phyloP scores from a whole-genome alignment of 345 rosid species.

The Populus tremula region DNA sequence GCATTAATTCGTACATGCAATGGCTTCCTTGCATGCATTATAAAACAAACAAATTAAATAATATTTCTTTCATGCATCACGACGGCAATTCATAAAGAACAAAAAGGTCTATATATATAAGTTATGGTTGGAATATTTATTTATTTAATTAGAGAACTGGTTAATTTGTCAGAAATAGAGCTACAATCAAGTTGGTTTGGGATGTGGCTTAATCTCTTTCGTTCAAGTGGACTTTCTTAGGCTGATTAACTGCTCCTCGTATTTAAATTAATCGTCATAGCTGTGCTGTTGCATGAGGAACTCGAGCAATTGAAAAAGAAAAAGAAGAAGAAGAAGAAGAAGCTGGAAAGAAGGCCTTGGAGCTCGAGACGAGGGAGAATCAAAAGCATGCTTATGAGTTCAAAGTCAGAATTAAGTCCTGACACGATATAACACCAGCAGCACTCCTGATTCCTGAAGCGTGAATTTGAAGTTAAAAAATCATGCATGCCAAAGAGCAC shows the following conservation, averaged over 20 bases:
- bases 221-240: slow-evolving; percentile 16
- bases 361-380: not conserved
- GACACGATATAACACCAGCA: not conserved
- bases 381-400: too few relatives aligned
- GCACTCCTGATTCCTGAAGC: slow-evolving; percentile 3
- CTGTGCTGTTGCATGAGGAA: too few relatives aligned
- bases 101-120: not conserved
- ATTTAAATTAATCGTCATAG: not conserved
- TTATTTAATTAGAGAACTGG: not conserved
- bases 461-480: slow-evolving; percentile 24
- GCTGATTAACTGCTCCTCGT: slow-evolving; percentile 26
- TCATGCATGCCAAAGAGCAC: slow-evolving; percentile 30
- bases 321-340: too few relatives aligned
- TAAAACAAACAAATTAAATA: not conserved
- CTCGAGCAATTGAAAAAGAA: too few relatives aligned
- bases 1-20: too few relatives aligned
- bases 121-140: slow-evolving; percentile 16
- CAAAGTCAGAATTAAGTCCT: not conserved
- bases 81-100: not conserved
- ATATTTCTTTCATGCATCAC: not conserved
- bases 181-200: slow-evolving; percentile 2
- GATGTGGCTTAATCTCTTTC: not conserved
- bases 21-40: slow-evolving; percentile 4
- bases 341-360: not conserved
- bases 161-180: not conserved